These are phyloP conservation scores for Ceratobasidium sp. DNA, from an alignment of 1,284 basidiomycete species.

Conservation along the genomic window DNA sequence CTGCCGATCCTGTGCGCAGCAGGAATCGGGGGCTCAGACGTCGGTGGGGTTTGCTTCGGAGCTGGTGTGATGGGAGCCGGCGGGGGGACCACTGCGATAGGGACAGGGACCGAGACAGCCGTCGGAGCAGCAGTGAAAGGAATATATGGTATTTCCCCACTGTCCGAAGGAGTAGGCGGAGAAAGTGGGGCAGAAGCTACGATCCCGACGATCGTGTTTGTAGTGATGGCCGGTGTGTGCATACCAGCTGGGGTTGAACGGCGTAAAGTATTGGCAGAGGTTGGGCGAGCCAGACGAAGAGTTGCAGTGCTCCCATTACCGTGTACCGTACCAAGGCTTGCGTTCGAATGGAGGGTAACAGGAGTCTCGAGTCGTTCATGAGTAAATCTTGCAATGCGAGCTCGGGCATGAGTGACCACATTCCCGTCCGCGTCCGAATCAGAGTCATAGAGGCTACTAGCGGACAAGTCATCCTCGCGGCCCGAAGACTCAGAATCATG, in stretches of 20 bases:
- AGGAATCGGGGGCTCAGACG: slow-evolving; percentile 20
- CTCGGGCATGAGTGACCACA: slow-evolving; percentile 6
- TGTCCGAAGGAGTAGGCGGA: slow-evolving; percentile 27
- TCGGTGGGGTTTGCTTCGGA: neutral
- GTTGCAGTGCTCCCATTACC: slow-evolving; percentile 24
- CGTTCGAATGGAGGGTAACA: neutral
- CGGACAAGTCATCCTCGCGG: slow-evolving; percentile 24
- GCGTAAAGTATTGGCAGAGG: neutral
- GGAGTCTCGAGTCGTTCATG: slow-evolving; percentile 19
- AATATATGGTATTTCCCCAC: slow-evolving; percentile 25
- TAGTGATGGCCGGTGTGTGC: slow-evolving; percentile 33
- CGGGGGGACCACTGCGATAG: neutral
- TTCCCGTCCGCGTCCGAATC: slow-evolving; percentile 15
- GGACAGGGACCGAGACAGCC: slow-evolving; percentile 11
- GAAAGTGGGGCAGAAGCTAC: slow-evolving; percentile 25
- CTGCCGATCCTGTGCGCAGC: neutral
- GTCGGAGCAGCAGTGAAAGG: slow-evolving; percentile 34
- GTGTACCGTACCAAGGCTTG: slow-evolving; percentile 4
- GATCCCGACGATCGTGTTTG: slow-evolving; percentile 26
- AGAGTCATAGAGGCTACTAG: slow-evolving; percentile 17
- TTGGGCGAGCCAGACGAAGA: slow-evolving; percentile 17
- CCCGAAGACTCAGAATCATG: slow-evolving; percentile 33
- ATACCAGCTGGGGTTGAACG: slow-evolving; percentile 21
- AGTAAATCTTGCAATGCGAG: slow-evolving; percentile 14
- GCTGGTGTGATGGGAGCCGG: neutral